Conservation (phyloP, 352 stramenopile species). For the Pythium brassicae region DNA sequence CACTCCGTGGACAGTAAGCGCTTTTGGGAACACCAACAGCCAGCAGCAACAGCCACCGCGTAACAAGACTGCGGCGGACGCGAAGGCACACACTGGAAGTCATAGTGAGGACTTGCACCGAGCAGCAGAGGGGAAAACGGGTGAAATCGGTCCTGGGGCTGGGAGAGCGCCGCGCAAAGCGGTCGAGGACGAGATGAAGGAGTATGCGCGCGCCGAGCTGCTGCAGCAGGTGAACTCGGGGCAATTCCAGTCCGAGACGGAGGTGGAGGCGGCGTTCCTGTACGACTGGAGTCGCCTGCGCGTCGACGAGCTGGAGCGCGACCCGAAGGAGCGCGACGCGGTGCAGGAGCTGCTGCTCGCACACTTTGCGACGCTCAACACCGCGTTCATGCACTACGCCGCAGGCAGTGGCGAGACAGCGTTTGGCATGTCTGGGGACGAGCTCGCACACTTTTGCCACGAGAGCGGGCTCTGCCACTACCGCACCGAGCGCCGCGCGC, state of each 20-base stretch:
- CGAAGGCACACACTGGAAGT: background rate
- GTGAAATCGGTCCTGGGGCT: background rate
- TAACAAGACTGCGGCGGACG: background rate
- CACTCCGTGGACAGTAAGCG: conserved; percentile 47
- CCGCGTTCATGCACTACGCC: conserved; percentile 76
- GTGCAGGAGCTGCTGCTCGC: conserved; percentile 55
- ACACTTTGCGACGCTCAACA: conserved; percentile 49
- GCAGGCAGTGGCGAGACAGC: conserved; percentile 50
- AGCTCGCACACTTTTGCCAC: conserved; percentile 74
- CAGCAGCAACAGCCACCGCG: conserved; percentile 2
- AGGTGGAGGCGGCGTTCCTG: conserved; percentile 74
- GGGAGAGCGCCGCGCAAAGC: conserved; percentile 1
- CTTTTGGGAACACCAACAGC: conserved; percentile 35
- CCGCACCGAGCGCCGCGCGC: conserved; percentile 19
- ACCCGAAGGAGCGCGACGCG: conserved; percentile 37
- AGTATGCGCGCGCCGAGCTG: conserved; percentile 65
- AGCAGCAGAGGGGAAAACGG: conserved; percentile 5
- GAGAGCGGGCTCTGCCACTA: conserved; percentile 54
- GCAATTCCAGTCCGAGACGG: conserved; percentile 76
- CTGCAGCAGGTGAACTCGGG: conserved; percentile 73
- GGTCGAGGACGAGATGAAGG: conserved; percentile 45
- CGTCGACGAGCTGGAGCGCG: conserved; percentile 48
- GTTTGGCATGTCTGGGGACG: conserved; percentile 63
- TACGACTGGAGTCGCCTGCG: conserved; percentile 67
- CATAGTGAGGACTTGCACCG: background rate